These are phyloP conservation scores for Udeniomyces megalosporus DNA, from an alignment of 768 basidiomycete species.

Conservation along the genomic window DNA sequence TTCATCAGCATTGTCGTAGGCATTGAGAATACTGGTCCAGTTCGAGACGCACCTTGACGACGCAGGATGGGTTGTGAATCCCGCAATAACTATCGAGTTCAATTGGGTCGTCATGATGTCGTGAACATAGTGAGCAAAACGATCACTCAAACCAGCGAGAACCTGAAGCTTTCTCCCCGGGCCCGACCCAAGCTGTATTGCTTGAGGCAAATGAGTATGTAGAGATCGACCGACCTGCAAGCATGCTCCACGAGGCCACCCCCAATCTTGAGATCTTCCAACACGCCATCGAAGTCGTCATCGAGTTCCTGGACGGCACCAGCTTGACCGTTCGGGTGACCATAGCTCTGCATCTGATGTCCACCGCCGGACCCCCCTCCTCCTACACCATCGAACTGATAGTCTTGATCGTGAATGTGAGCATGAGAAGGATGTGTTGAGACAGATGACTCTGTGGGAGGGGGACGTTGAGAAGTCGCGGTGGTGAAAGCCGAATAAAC, in stretches of 20 bases:
- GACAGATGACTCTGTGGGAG: background rate
- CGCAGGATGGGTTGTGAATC: constrained; percentile 90
- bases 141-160: too few relatives aligned
- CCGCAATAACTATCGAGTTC: constrained; percentile 76
- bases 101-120: too few relatives aligned
- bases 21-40: too few relatives aligned
- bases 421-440: constrained; percentile 16
- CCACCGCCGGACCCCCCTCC: background rate
- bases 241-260: constrained; percentile 66
- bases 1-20: background rate
- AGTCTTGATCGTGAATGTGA: background rate
- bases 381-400: background rate
- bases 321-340: constrained; percentile 3
- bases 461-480: constrained; percentile 15
- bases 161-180: too few relatives aligned
- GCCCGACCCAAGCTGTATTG: too few relatives aligned
- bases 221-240: constrained; percentile 51
- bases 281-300: constrained; percentile 75
- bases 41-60: constrained; percentile 76
- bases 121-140: too few relatives aligned
- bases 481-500: constrained; percentile 16
- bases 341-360: constrained; percentile 2
- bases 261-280: constrained; percentile 58
- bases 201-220: too few relatives aligned
- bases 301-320: constrained; percentile 15